These are phyloP conservation scores for Discostella stelligeroides DNA, from an alignment of 108 stramenopile genomes.

Conservation along the genomic window DNA sequence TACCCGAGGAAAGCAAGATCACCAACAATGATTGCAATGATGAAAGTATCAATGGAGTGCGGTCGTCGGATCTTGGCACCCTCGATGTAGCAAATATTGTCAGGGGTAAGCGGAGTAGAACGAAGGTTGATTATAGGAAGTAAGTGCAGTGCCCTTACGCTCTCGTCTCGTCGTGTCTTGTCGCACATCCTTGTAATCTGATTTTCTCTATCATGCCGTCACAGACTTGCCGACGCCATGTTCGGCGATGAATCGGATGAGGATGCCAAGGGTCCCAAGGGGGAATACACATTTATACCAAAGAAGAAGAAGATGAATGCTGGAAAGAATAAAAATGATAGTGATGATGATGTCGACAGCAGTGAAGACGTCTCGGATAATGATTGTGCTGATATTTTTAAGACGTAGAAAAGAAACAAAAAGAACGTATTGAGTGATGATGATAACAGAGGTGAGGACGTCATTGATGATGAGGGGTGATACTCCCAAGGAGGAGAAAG, in stretches of 20 bases:
- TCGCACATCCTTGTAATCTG: background rate
- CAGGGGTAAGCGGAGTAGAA: conserved; percentile 73
- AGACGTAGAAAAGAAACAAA: no score
- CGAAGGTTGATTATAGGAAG: conserved; percentile 74
- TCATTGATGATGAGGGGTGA: no score
- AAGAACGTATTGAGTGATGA: conserved; percentile 1
- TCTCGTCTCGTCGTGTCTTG: background rate
- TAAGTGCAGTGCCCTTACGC: conserved; percentile 12
- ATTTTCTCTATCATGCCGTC: background rate
- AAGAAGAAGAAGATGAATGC: conserved; percentile 60
- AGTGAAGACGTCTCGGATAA: conserved; percentile 7
- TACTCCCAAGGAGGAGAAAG: no score
- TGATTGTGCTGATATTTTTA: no score
- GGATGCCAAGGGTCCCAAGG: conserved; percentile 37
- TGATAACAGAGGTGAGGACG: conserved; percentile 20
- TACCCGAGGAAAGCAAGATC: background rate
- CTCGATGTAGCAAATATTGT: conserved; percentile 82
- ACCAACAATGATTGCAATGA: background rate
- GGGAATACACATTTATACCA: conserved; percentile 37
- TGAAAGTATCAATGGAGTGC: conserved; percentile 8
- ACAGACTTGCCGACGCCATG: conserved; percentile 67
- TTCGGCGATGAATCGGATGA: conserved; percentile 75
- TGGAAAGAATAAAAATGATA: conserved; percentile 17
- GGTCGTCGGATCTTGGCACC: conserved; percentile 42
- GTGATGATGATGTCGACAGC: conserved; percentile 31